phyloP scores from a whole-genome alignment of 495 filamentous ascomycete species.

The Polyplosphaeria fusca region DNA sequence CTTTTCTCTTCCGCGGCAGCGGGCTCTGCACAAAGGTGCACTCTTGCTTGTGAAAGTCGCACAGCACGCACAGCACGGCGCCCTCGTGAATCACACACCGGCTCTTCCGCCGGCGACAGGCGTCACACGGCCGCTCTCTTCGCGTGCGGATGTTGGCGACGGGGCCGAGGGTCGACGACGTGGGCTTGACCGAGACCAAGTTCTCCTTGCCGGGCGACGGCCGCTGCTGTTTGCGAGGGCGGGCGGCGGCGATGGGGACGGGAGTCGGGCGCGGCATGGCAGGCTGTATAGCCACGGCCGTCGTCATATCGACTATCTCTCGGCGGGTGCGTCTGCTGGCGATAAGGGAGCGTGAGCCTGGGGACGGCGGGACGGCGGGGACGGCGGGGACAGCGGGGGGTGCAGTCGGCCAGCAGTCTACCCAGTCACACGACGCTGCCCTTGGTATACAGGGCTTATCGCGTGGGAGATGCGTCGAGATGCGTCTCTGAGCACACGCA shows the following conservation, averaged over 20 bases:
- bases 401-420: too few relatives aligned
- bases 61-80: slow-evolving; percentile 64
- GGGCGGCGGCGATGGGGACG: slow-evolving; percentile 36
- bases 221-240: slow-evolving; percentile 29
- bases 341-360: slow-evolving; percentile 27
- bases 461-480: slow-evolving; percentile 33
- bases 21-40: slow-evolving; percentile 50
- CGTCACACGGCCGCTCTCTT: slow-evolving; percentile 52
- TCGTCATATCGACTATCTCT: slow-evolving; percentile 36
- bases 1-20: slow-evolving; percentile 52
- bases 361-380: slow-evolving; percentile 6
- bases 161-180: slow-evolving; percentile 19
- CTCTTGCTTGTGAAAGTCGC: slow-evolving; percentile 50
- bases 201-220: slow-evolving; percentile 39
- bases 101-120: slow-evolving; percentile 79
- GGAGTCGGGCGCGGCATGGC: slow-evolving; percentile 40
- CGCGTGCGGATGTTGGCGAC: slow-evolving; percentile 38
- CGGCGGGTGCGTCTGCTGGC: slow-evolving; percentile 8
- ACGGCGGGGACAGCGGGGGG: too few relatives aligned
- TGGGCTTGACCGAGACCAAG: slow-evolving; percentile 36
- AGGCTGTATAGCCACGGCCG: slow-evolving; percentile 39
- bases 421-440: slow-evolving; percentile 35
- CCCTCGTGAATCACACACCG: slow-evolving; percentile 91
- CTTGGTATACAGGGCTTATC: slow-evolving; percentile 30
- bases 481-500: slow-evolving; percentile 14